phyloP scores from a whole-genome alignment of 441 rosid genomes.

The Caryocar brasiliense region DNA sequence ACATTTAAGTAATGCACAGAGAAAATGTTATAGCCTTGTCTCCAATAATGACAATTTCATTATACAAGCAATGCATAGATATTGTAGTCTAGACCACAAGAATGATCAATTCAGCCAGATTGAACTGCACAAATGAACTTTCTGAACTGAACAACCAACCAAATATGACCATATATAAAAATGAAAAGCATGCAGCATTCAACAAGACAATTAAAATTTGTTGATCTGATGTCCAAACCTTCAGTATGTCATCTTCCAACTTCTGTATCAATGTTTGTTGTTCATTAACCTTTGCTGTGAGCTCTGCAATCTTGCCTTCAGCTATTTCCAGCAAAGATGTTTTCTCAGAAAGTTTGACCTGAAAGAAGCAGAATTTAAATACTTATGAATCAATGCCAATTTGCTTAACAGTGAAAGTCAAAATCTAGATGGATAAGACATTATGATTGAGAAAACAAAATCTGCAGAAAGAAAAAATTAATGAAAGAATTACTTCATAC shows the following conservation, averaged over 20 bases:
- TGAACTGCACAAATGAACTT: too few species aligned
- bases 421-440: too few species aligned
- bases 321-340: constrained; percentile 63
- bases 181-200: background rate
- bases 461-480: background rate
- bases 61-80: too few species aligned
- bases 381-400: too few species aligned
- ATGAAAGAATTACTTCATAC: constrained; percentile 23
- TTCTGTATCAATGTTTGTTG: constrained; percentile 85
- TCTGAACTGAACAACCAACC: too few species aligned
- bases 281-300: constrained; percentile 61
- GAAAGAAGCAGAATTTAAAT: constrained; percentile 13
- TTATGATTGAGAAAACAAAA: constrained; percentile 1
- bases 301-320: constrained; percentile 67
- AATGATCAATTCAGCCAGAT: too few species aligned
- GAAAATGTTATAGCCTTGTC: too few species aligned
- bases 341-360: constrained; percentile 90
- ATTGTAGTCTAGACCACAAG: too few species aligned
- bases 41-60: too few species aligned
- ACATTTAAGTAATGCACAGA: too few species aligned
- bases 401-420: too few species aligned
- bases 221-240: constrained; percentile 55
- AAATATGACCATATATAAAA: too few species aligned
- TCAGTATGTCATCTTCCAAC: constrained; percentile 93
- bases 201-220: constrained; percentile 11